These are phyloP conservation scores for Ogataea parapolymorpha DNA, from an alignment of 805 yeast genomes.

Conservation along the genomic window DNA sequence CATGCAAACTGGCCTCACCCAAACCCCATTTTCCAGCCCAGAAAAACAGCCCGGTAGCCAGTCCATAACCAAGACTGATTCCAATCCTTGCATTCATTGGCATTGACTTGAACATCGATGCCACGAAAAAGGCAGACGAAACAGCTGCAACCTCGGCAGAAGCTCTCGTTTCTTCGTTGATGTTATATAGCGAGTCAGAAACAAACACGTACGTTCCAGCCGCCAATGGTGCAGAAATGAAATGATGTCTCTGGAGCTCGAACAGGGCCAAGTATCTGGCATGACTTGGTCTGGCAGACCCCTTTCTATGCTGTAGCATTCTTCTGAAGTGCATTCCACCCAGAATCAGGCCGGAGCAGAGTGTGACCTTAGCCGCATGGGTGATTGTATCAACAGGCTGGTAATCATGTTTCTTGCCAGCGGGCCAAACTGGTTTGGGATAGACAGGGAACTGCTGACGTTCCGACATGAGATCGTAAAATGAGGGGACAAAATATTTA, in stretches of 20 bases:
- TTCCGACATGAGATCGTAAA: constrained; percentile 3
- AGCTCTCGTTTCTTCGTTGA: constrained; percentile 30
- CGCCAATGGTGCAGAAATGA: constrained; percentile 34
- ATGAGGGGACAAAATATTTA: constrained; percentile 6
- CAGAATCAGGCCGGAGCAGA: constrained; percentile 31
- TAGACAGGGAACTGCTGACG: constrained; percentile 11
- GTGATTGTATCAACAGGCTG: constrained; percentile 32
- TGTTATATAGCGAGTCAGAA: constrained; percentile 30
- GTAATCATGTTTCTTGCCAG: constrained; percentile 15
- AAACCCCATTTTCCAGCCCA: constrained; percentile 55
- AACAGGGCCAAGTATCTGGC: constrained; percentile 33
- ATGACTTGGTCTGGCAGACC: constrained; percentile 37
- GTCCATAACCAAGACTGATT: constrained; percentile 41
- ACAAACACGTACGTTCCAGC: constrained; percentile 32
- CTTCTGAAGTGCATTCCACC: constrained; percentile 38
- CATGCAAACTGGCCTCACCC: constrained; percentile 42
- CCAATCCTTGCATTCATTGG: constrained; percentile 43
- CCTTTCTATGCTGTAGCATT: constrained; percentile 34
- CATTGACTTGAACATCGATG: constrained; percentile 25
- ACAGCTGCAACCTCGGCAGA: constrained; percentile 30
- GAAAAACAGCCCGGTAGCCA: constrained; percentile 40
- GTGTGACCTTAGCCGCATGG: constrained; percentile 27
- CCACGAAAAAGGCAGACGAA: constrained; percentile 17
- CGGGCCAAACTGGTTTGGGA: constrained; percentile 32
- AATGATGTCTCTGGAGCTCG: constrained; percentile 30